phyloP scores from a whole-genome alignment of 495 filamentous ascomycete genomes.

The Trypethelium eluteriae region DNA sequence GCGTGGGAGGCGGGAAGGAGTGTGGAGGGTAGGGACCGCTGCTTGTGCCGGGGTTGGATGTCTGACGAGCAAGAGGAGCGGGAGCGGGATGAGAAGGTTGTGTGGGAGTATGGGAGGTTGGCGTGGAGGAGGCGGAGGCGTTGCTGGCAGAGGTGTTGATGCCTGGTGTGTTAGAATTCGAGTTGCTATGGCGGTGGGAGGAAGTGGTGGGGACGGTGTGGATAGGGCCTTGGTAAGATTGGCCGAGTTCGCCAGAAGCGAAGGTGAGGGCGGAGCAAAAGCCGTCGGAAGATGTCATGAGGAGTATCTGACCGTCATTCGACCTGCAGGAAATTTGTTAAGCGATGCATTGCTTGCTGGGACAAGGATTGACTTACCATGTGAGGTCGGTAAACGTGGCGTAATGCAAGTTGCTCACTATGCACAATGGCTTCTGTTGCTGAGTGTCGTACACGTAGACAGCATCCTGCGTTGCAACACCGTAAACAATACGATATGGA shows the following conservation, averaged over 20 bases:
- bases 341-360: conserved; percentile 27
- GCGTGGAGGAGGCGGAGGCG: conserved; percentile 17
- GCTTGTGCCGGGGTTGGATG: conserved; percentile 19
- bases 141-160: conserved; percentile 26
- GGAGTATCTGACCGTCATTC: conserved; percentile 77
- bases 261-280: conserved; percentile 94
- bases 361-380: conserved; percentile 54
- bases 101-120: conserved; percentile 28
- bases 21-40: conserved; percentile 20
- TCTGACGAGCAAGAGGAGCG: conserved; percentile 15
- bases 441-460: conserved; percentile 97
- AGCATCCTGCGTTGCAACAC: conserved; percentile 93
- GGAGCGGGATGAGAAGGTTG: conserved; percentile 25
- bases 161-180: conserved; percentile 30
- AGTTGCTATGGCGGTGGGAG: conserved; percentile 15
- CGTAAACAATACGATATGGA: conserved; percentile 91
- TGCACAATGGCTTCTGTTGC: conserved; percentile 81
- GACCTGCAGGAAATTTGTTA: conserved; percentile 56
- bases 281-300: conserved; percentile 95
- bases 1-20: conserved; percentile 24
- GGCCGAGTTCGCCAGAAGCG: conserved; percentile 75
- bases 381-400: conserved; percentile 94
- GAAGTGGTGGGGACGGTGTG: conserved; percentile 21
- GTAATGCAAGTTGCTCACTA: conserved; percentile 94
- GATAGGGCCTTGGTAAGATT: conserved; percentile 63